Conservation (phyloP, 1,139 yeast genomes). For the Hemisphaericaspora xylanilytica region DNA sequence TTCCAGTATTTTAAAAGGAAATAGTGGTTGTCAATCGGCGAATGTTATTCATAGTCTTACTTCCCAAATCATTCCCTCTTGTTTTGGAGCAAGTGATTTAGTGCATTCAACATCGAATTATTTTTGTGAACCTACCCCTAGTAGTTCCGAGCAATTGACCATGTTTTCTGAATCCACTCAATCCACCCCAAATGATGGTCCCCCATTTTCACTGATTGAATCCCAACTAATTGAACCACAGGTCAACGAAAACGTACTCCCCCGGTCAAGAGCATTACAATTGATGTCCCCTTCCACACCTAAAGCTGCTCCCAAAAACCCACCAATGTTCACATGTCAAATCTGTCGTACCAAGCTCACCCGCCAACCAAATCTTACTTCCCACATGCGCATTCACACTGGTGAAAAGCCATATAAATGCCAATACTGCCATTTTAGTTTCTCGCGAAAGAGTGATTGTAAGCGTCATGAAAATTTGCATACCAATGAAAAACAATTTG, state of each 20-base stretch:
- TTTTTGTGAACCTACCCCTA: no score
- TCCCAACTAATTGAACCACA: neutral
- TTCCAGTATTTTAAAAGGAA: no score
- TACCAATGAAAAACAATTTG: constrained; percentile 82
- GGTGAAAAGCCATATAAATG: constrained; percentile 89
- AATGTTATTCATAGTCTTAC: no score
- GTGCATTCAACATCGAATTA: neutral
- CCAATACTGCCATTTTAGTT: constrained; percentile 82
- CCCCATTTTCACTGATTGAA: neutral
- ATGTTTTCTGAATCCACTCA: neutral
- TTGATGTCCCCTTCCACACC: neutral
- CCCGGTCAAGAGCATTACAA: neutral
- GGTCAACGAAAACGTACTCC: neutral
- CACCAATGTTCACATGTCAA: neutral
- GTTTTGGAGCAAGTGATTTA: neutral
- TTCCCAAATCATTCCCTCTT: no score
- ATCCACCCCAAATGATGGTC: neutral
- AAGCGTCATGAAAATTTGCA: constrained; percentile 91
- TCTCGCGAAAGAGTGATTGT: constrained; percentile 91
- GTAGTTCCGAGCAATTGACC: no score
- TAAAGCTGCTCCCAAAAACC: neutral
- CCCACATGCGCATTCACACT: constrained; percentile 70
- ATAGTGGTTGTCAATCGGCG: no score
- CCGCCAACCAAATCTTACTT: neutral
- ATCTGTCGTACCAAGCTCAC: neutral